Evolutionary conservation across 1,284 basidiomycete genomes (phyloP).

Genomic region (Tylopilus orsonianus): DNA sequence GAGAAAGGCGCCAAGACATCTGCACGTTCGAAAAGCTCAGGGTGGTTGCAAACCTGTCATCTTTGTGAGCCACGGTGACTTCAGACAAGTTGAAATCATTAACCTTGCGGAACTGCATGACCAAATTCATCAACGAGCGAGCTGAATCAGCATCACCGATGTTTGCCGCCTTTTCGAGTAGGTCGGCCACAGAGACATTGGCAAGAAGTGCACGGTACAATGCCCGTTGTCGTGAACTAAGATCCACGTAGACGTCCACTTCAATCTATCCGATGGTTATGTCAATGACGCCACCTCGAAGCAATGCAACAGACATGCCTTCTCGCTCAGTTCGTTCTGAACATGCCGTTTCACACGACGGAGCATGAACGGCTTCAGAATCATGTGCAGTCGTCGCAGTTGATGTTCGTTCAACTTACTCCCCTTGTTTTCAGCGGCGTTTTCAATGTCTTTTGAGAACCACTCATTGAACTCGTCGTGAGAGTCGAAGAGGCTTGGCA

Average conservation of each 20-base stretch:
- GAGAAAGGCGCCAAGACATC: constrained; percentile 94
- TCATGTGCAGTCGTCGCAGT: constrained; percentile 95
- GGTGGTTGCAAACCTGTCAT: constrained; percentile 93
- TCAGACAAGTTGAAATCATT: constrained; percentile 7
- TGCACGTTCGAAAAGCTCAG: constrained; percentile 96
- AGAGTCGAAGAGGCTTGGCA: constrained; percentile 98
- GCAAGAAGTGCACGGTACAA: constrained; percentile 90
- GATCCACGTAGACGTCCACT: constrained; percentile 92
- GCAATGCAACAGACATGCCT: constrained; percentile 50
- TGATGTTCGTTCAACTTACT: constrained; percentile 95
- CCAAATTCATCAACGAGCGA: constrained; percentile 96
- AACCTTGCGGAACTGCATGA: constrained; percentile 99
- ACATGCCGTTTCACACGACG: constrained; percentile 97
- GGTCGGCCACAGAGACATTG: constrained; percentile 93
- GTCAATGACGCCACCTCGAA: constrained; percentile 3
- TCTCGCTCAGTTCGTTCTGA: constrained; percentile 99
- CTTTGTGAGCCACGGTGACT: constrained; percentile 6
- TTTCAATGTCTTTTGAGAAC: constrained; percentile 99
- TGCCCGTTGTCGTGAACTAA: constrained; percentile 91
- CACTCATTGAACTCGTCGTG: constrained; percentile 99
- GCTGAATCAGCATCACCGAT: constrained; percentile 89
- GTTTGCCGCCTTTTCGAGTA: constrained; percentile 90
- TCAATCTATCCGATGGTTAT: constrained; percentile 71
- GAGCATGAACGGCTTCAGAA: constrained; percentile 99
- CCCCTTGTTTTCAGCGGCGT: constrained; percentile 88